Percentiles rank a stretch among this genome's conserved stretches.
Conservation (phyloP, 768 basidiomycete genomes). For the Wakefieldia striispora region DNA sequence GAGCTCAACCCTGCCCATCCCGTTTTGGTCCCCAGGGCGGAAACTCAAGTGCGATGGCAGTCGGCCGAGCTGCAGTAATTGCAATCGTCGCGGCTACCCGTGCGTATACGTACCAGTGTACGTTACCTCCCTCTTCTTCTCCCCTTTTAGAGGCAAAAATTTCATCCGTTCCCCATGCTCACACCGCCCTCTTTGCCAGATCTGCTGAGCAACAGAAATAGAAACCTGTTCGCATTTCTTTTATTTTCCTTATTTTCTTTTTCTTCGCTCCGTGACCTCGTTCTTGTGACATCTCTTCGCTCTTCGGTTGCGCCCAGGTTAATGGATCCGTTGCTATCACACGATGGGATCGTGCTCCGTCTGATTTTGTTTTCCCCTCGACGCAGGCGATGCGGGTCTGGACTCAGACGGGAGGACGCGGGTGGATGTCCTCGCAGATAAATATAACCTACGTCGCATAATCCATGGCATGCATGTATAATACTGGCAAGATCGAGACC, state of each 20-base stretch:
- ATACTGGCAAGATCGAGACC: slow-evolving; percentile 1
- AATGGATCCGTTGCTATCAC: slow-evolving; percentile 20
- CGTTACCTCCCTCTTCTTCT: slow-evolving; percentile 25
- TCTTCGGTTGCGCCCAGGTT: slow-evolving; percentile 12
- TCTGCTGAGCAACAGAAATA: slow-evolving; percentile 34
- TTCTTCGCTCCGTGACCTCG: neutral
- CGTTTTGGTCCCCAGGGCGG: slow-evolving; percentile 41
- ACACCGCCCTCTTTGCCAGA: slow-evolving; percentile 7
- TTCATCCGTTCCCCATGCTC: slow-evolving; percentile 3
- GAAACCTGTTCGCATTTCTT: slow-evolving; percentile 1
- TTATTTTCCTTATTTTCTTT: neutral
- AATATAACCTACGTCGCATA: slow-evolving; percentile 29
- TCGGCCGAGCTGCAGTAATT: slow-evolving; percentile 64
- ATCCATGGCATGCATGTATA: slow-evolving; percentile 21
- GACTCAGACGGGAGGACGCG: slow-evolving; percentile 12
- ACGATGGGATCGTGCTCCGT: slow-evolving; percentile 16
- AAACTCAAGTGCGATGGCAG: slow-evolving; percentile 73
- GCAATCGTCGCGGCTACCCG: slow-evolving; percentile 54
- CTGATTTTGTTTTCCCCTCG: neutral
- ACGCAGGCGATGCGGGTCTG: slow-evolving; percentile 1
- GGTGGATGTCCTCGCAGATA: slow-evolving; percentile 12
- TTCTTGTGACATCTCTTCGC: slow-evolving; percentile 21
- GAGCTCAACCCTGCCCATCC: neutral
- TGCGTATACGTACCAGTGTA: slow-evolving; percentile 69
- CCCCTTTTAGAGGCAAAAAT: slow-evolving; percentile 3